phyloP scores from a whole-genome alignment of 192 early-diverging fungal species.

The Linnemannia elongata region DNA sequence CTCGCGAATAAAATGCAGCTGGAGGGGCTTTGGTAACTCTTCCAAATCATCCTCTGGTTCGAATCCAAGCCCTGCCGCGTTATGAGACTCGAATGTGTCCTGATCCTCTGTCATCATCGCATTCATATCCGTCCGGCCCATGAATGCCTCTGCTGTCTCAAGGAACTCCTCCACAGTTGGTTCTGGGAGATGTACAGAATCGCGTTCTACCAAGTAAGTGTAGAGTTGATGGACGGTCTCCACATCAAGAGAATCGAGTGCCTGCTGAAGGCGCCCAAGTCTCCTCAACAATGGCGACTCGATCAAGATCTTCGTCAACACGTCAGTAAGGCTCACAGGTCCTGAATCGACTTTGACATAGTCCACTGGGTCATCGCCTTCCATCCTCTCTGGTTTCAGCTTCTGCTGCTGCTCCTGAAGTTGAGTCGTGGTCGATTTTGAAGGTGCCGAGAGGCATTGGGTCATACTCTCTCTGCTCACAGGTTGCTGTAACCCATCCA shows the following conservation, averaged over 20 bases:
- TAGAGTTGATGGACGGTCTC: constrained; percentile 62
- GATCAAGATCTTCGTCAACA: constrained; percentile 58
- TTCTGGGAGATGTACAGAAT: constrained; percentile 11
- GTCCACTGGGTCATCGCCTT: background rate
- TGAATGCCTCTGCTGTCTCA: constrained; percentile 44
- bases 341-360: background rate
- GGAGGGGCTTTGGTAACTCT: constrained; percentile 16
- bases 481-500: constrained; percentile 52
- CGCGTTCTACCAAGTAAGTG: background rate
- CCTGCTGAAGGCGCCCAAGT: constrained; percentile 63
- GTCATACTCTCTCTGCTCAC: constrained; percentile 2
- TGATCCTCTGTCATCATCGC: constrained; percentile 31
- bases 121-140: constrained; percentile 49
- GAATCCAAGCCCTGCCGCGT: constrained; percentile 52
- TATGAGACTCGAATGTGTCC: constrained; percentile 29
- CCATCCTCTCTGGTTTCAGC: background rate
- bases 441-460: background rate
- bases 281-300: constrained; percentile 60
- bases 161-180: constrained; percentile 62
- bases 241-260: constrained; percentile 70
- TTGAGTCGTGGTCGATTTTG: background rate
- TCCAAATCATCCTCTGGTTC: constrained; percentile 35
- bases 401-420: background rate
- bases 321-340: constrained; percentile 30
- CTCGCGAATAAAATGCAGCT: constrained; percentile 69